Evolutionary conservation across 2,329 filamentous ascomycete genomes (phyloP), one percentile per base, ranked within the genome.

Genomic region (Xylaria sp.): DNA sequence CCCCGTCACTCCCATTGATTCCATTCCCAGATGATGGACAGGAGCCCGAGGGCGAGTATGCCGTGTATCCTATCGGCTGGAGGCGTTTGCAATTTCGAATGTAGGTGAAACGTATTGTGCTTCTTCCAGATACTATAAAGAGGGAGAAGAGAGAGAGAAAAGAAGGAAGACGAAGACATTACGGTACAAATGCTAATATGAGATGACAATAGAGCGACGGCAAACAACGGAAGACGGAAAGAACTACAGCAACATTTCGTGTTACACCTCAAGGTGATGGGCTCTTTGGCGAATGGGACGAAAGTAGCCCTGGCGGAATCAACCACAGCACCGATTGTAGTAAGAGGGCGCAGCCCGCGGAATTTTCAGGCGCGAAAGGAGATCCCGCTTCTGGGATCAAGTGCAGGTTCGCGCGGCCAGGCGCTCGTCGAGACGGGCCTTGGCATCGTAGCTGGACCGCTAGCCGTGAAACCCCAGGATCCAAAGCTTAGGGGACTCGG

Each of bases 181-280:
- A 10, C 17, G 29, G 55, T 44, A 47, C 42, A 60, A 22, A 17
- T 56, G 55, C 65, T 70, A 55, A 71, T 47, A 5, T 31, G n/a
- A 7, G 22, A 27, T 33, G 44, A 22, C 25, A 29, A 29, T 38
- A 89, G 95, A 78, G 95, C 95, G 20, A 98, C 95, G 9, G 95
- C 95, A 63, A 98, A 98, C 81, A 98, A 98, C 77, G 95, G 95
- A 11, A 89, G 95, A 67, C 87, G 95, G 69, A 97, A 97, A 81
- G 95, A 98, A 78, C 86, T 98, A 51, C 95, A 98, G 77, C 95
- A 98, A 77, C 95, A 98, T 81, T 98, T 98, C 79, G 90, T 97
- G 11, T 86, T 98, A 65, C 91, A 94, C 69, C 83, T 98, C 58
- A 97, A 95, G 79, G 90, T 97, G 10, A 84, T 94, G 70, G 94